These are phyloP conservation scores for Neofusicoccum umdonicola DNA, from an alignment of 2,329 filamentous ascomycete species.

Conservation along the genomic window DNA sequence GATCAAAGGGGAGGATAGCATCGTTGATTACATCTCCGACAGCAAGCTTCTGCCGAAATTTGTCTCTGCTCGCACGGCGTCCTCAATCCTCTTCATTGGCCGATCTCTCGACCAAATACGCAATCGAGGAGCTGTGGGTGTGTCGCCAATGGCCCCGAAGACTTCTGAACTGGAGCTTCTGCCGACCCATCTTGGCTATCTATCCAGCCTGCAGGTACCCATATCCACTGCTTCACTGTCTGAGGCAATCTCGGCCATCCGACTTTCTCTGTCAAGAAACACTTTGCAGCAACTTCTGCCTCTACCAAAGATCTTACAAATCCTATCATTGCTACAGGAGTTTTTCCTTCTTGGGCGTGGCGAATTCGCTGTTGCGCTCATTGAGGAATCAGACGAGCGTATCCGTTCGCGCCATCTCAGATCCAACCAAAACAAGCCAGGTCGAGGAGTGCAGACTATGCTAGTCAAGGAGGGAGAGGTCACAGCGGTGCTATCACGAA, in stretches of 20 bases:
- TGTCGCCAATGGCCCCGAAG: constrained; percentile 22
- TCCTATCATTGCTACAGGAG: constrained; percentile 73
- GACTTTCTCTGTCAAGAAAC: constrained; percentile 78
- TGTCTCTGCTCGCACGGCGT: constrained; percentile 69
- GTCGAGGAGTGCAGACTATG: constrained; percentile 53
- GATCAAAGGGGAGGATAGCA: constrained; percentile 36
- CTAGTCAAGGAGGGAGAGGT: constrained; percentile 86
- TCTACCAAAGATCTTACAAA: constrained; percentile 70
- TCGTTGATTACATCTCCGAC: constrained; percentile 48
- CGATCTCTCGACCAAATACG: constrained; percentile 83
- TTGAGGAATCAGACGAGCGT: constrained; percentile 79
- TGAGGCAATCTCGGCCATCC: constrained; percentile 70
- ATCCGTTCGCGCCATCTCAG: constrained; percentile 67
- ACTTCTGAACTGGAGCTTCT: constrained; percentile 57
- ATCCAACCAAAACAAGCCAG: constrained; percentile 36
- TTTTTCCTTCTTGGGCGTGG: constrained; percentile 86
- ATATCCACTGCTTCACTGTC: constrained; percentile 71
- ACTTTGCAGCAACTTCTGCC: constrained; percentile 81
- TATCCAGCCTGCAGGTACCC: constrained; percentile 69
- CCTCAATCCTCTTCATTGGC: constrained; percentile 87
- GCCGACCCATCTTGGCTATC: constrained; percentile 65
- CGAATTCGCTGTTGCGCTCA: constrained; percentile 86
- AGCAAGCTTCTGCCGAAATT: constrained; percentile 71
- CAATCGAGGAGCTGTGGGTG: constrained; percentile 21
- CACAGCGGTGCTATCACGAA: constrained; percentile 69